Evolutionary conservation across 2,329 filamentous ascomycete genomes (phyloP), one percentile per base, ranked within the genome.

Genomic region (Grosmannia serpens): DNA sequence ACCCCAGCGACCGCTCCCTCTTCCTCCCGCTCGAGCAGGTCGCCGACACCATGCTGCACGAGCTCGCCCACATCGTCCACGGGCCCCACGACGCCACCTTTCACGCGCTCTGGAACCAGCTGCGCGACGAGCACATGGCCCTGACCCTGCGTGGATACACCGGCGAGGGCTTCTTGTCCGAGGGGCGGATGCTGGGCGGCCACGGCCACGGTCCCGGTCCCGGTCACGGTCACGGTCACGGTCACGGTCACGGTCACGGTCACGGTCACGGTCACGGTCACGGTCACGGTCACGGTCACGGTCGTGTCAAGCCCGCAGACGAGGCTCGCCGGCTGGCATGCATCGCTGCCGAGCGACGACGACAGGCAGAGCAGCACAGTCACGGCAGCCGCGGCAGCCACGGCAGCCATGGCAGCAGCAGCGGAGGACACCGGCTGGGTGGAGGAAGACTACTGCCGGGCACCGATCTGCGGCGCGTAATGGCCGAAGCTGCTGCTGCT

Each of bases 11-110:
- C 68, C 78, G 81, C 11, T 83, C 76, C 46, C 85, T 89, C 65
- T 97, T 97, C 67, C 71, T 96, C 24, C 85, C 88, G 1, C 74
- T 91, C 59, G 90, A 96, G 67, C 77, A 88, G 63, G 80, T 96
- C 9, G 78, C 90, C 50, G 91, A 96, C 70, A 97, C 92, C 0
- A 88, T 97, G 84, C 82, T 97, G 24, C 92, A 97, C 69, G 92
- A 97, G 76, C 81, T 97, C 3, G 86, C 84, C n/a, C 92, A 97
- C 67, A 96, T 88, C 63, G 81, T 90, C 13, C 84, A 87, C 70
- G 90, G 89, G 0, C 88, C 89, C 1, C 92, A 97, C 69, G 84
- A 96, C 67, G 79, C 77, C 53, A 81, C 87, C 41, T 97, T 97
- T 67, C 84, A 96, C 64, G 85, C 85, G 0, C 75, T 96, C 6